Evolutionary conservation across 306 rosid genomes (phyloP), one percentile per base, ranked within the genome.

Genomic region (Fagus crenata): DNA sequence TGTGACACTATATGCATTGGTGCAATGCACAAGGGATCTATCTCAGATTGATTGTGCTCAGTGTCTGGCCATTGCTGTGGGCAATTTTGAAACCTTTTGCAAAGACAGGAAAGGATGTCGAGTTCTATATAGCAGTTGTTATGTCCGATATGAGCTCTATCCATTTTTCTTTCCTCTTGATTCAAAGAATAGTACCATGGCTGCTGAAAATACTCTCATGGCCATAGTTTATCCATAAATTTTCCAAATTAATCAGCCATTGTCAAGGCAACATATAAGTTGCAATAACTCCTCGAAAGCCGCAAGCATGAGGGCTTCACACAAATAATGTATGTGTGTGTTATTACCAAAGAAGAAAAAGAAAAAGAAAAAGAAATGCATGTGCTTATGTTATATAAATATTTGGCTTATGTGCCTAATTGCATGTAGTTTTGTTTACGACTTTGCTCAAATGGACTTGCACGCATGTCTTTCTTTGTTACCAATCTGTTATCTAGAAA

Each of bases 11-110:
- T 86, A 91, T 82, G 96, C 81, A 0, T 82, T 91, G 71, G 96
- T 77, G 36, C 92, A 91, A 14, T 91, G 96, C 81, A 89, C 93
- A 35, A 83, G 93, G 80, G 93, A 91, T 82, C 17, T 91, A n/a
- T 43, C 91, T 53, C 74, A 55, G 49, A 3, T 76, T 53, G 43
- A 56, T 7, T 91, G 92, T 72, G 82, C 96, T 79, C 90, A 87
- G 83, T 91, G 93, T 80, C 78, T 91, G 86, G 87, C 90, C 73
- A 78, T 76, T 83, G 90, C 90, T 42, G 92, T 86, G 53, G 85
- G 33, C 31, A 80, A 83, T 32, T 89, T 87, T 13, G 56, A 78
- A 9, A 84, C 74, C 0, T 71, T 86, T 58, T 87, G 96, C 59
- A 33, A 49, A 36, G 49, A 83, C 76, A 75, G 86, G 8, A 81